Evolutionary conservation across 352 stramenopile species (phyloP), one percentile per base, ranked within the genome.

Genomic region (Phytophthora tubulina): DNA sequence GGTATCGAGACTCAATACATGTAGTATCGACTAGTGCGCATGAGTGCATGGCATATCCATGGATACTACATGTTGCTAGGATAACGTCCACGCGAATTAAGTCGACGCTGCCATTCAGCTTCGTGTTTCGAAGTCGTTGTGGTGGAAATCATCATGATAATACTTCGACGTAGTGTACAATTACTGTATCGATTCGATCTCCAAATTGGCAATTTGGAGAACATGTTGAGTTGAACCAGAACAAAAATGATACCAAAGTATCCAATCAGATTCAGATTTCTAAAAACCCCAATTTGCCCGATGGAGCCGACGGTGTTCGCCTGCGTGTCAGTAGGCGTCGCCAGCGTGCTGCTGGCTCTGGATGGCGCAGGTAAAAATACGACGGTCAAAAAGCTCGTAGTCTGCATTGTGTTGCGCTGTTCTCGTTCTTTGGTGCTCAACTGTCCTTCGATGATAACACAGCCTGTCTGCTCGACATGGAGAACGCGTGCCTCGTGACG

Each of bases 271-370:
- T 45, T 53, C 32, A 30, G 41, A 51, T 38, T 42, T 13, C n/a
- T 3, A 46, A 4, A 21, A 10, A 4, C 49, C 49, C 60, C 41
- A n/a, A 42, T 6, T 27, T 27, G 6, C 9, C 21, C 36, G 14
- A 90, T 89, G 82, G 82, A 90, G 71, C 21, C 72, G 63, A 88
- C 84, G n/a, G 78, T 92, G 42, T 82, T 90, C 52, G 79, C 80
- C 42, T 90, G 79, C 49, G 46, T 88, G 39, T 68, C 70, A 9
- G 66, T 89, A 3, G 79, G 79, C 31, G 42, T 85, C 33, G 67
- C 72, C 32, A 83, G 80, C 30, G 51, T 79, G 21, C 65, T 90
- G 31, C 72, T 92, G 7, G 72, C 76, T 46, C 36, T 79, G 27
- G 75, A 85, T 51, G 84, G 84, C 4, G 67, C 73, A 54, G 68